Conservation (phyloP, 768 basidiomycete species). For the Auricularia sp. region DNA sequence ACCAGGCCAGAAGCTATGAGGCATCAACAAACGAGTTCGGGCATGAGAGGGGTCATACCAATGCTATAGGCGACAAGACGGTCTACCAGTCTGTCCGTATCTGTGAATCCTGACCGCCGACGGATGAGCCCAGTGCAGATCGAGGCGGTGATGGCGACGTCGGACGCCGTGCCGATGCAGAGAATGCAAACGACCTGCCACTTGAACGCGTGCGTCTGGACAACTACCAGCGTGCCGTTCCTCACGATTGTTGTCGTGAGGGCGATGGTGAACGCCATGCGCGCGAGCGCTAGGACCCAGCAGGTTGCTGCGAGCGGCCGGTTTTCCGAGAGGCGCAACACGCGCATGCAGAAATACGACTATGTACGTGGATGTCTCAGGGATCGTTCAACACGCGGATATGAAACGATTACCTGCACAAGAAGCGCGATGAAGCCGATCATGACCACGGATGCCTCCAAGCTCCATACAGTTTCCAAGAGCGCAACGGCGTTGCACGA, state of each 20-base stretch:
- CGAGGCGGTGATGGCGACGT: background rate
- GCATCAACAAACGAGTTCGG: too few species aligned
- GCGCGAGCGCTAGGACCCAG: background rate
- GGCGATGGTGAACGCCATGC: background rate
- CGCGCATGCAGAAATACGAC: background rate
- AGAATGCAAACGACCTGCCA: background rate
- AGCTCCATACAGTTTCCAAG: background rate
- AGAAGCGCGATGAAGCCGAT: background rate
- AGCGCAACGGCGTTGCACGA: background rate
- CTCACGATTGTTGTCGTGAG: background rate
- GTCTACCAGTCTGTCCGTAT: background rate
- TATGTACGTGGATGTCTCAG: background rate
- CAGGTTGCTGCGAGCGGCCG: background rate
- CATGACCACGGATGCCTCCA: background rate
- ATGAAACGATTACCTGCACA: background rate
- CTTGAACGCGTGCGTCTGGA: background rate
- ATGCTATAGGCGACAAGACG: background rate
- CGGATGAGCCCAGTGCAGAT: background rate
- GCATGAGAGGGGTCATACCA: background rate
- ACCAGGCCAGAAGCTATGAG: background rate
- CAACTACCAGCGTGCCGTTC: background rate
- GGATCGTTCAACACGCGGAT: too few species aligned
- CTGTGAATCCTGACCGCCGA: background rate
- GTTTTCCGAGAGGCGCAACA: background rate
- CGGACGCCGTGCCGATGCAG: background rate